Evolutionary conservation across 768 basidiomycete genomes (phyloP).

Genomic region (Psilocybe sp.): DNA sequence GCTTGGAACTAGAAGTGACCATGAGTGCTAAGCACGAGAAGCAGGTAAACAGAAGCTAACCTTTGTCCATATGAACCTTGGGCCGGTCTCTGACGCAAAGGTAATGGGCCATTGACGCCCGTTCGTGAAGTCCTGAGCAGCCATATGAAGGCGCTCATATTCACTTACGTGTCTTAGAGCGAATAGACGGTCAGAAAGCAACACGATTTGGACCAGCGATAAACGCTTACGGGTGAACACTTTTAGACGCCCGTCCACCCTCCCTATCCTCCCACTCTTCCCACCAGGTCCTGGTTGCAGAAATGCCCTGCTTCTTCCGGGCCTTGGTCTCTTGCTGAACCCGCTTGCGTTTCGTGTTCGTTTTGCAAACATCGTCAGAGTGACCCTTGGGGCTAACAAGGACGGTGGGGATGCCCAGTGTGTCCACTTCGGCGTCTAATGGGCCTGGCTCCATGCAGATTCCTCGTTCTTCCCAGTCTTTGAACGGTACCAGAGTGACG

Average conservation of each 20-base stretch:
- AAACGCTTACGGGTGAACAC: constrained; percentile 49
- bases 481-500: constrained; percentile 40
- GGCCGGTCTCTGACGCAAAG: constrained; percentile 29
- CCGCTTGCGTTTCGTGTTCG: constrained; percentile 46
- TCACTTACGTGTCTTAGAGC: constrained; percentile 37
- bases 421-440: constrained; percentile 64
- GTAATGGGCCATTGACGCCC: constrained; percentile 36
- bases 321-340: constrained; percentile 11
- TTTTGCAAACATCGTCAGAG: constrained; percentile 52
- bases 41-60: constrained; percentile 29
- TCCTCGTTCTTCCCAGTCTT: constrained; percentile 37
- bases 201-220: background rate
- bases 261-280: constrained; percentile 72
- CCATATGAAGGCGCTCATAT: constrained; percentile 57
- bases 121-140: constrained; percentile 53
- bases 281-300: constrained; percentile 48
- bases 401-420: constrained; percentile 65
- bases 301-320: constrained; percentile 16
- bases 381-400: constrained; percentile 46
- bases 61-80: constrained; percentile 59
- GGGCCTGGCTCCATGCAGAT: constrained; percentile 27
- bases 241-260: constrained; percentile 36
- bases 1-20: constrained; percentile 46
- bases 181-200: background rate
- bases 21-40: constrained; percentile 1